Conservation (phyloP, 1,284 basidiomycete species). For the Pyrrhoderma lamaoense region DNA sequence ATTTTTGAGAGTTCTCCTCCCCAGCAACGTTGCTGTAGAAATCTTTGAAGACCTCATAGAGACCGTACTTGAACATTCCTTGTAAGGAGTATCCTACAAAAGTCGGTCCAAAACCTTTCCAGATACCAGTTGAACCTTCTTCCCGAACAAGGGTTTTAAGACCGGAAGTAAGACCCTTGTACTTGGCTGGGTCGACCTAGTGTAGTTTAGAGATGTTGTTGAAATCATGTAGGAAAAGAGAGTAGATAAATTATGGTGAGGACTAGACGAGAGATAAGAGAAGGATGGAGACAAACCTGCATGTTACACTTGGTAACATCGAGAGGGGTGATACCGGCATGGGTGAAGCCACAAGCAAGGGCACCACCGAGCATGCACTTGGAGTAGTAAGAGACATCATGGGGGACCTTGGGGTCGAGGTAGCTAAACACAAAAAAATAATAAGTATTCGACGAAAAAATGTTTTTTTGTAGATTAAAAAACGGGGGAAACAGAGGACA, state of each 20-base stretch:
- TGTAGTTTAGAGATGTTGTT: slow-evolving; percentile 3
- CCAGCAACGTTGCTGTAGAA: slow-evolving; percentile 80
- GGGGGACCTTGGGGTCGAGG: slow-evolving; percentile 58
- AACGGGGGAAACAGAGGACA: slow-evolving; percentile 16
- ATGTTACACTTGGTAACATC: slow-evolving; percentile 98
- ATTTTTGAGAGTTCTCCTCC: slow-evolving; percentile 74
- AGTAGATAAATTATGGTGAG: neutral
- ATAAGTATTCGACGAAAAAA: slow-evolving; percentile 7
- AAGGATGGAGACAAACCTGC: slow-evolving; percentile 62
- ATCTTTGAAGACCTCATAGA: slow-evolving; percentile 96
- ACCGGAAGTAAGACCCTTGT: slow-evolving; percentile 67
- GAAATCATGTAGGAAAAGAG: neutral
- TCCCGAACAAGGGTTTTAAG: slow-evolving; percentile 73
- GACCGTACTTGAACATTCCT: slow-evolving; percentile 95
- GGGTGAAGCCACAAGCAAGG: slow-evolving; percentile 89
- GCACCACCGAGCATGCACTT: slow-evolving; percentile 86
- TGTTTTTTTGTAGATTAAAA: slow-evolving; percentile 15
- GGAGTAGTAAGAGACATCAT: slow-evolving; percentile 65
- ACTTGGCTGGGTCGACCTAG: slow-evolving; percentile 73
- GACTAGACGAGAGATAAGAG: neutral
- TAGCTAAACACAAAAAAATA: slow-evolving; percentile 33
- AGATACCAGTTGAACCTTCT: slow-evolving; percentile 80
- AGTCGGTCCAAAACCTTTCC: slow-evolving; percentile 92
- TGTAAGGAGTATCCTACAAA: slow-evolving; percentile 92
- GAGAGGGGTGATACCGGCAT: slow-evolving; percentile 88